Evolutionary conservation across 169 alveolate species (phyloP).

Genomic region (Plasmodium vivax): DNA sequence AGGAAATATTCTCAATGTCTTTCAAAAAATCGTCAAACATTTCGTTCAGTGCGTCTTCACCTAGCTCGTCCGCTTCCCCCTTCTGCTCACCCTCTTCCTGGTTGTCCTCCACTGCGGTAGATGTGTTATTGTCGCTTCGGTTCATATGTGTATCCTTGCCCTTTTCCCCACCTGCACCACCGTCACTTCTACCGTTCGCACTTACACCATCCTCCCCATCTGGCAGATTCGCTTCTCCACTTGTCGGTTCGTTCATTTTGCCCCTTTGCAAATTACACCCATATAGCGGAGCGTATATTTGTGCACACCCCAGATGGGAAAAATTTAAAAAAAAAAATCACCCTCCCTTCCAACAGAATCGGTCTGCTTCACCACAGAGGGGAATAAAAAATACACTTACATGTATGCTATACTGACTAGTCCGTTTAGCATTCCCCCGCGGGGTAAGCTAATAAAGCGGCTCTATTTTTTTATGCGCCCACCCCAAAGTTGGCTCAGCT

Average conservation of each 20-base stretch:
- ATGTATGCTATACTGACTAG: neutral
- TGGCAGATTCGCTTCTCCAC: neutral
- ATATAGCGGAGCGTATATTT: neutral
- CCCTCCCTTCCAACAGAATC: neutral
- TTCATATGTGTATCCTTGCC: neutral
- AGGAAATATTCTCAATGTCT: slow-evolving; percentile 51
- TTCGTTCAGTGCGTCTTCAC: slow-evolving; percentile 43
- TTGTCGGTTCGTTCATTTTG: neutral
- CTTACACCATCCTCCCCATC: neutral
- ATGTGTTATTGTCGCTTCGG: neutral
- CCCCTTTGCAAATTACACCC: neutral
- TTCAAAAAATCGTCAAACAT: slow-evolving; percentile 50
- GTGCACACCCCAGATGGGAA: neutral
- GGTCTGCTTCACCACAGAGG: neutral
- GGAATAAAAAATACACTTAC: neutral
- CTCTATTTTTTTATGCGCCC: neutral
- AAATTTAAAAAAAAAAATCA: neutral
- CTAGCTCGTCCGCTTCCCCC: neutral
- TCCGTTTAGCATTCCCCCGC: neutral
- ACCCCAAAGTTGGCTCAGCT: neutral
- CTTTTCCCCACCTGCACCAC: neutral
- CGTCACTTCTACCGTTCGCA: neutral
- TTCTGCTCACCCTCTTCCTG: neutral
- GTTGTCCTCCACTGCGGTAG: neutral
- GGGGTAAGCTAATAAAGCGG: neutral